Conservation (phyloP, 1,284 basidiomycete species). For the Peniophora sp. region DNA sequence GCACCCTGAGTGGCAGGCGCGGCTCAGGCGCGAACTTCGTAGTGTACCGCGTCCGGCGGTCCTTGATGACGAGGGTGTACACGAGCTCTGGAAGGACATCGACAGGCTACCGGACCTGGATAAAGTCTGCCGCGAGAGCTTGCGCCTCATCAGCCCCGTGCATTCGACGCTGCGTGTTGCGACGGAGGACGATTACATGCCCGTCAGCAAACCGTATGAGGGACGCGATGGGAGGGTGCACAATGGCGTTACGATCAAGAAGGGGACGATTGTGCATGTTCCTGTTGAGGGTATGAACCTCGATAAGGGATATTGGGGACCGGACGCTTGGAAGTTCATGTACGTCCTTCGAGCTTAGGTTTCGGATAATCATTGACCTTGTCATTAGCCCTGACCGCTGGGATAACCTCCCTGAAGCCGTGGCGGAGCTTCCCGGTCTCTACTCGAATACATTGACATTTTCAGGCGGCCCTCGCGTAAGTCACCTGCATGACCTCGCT, state of each 20-base stretch:
- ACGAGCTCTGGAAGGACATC: conserved; percentile 47
- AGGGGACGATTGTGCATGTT: conserved; percentile 68
- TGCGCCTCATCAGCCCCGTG: conserved; percentile 73
- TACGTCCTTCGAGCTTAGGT: conserved; percentile 24
- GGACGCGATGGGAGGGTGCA: conserved; percentile 13
- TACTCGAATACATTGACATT: conserved; percentile 68
- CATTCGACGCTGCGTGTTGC: conserved; percentile 74
- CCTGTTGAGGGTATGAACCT: conserved; percentile 73
- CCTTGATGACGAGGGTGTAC: conserved; percentile 49
- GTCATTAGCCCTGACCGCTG: conserved; percentile 63
- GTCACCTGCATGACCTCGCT: conserved; percentile 16
- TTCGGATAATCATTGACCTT: not conserved
- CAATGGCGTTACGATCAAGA: conserved; percentile 40
- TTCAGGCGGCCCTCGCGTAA: conserved; percentile 69
- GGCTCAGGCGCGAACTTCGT: conserved; percentile 55
- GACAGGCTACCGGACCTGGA: conserved; percentile 67
- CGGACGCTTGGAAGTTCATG: conserved; percentile 72
- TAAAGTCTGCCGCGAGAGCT: conserved; percentile 67
- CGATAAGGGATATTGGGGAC: conserved; percentile 68
- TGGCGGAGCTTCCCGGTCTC: conserved; percentile 52
- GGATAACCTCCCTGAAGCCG: conserved; percentile 64
- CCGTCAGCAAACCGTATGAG: conserved; percentile 58
- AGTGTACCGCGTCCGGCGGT: conserved; percentile 29
- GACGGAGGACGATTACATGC: conserved; percentile 66
- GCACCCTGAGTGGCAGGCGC: conserved; percentile 53